These are phyloP conservation scores for Thielaviopsis populi DNA, from an alignment of 2,329 filamentous ascomycete species.

Conservation along the genomic window DNA sequence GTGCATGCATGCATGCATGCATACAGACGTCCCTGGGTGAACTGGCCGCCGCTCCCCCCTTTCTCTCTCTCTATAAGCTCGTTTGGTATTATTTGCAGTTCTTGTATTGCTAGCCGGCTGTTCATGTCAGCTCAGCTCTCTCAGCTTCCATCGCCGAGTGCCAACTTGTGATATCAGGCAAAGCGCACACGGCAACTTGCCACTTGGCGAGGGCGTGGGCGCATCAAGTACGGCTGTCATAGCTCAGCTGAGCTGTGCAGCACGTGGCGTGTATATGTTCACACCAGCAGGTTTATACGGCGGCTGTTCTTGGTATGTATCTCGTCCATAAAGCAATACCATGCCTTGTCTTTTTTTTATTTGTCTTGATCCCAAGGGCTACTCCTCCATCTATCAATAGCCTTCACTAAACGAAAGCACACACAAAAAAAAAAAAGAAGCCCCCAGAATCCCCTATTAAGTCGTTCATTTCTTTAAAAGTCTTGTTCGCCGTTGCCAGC, in stretches of 20 bases:
- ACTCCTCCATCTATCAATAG: slow-evolving; percentile 2
- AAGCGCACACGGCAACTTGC: background rate
- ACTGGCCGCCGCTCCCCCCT: no score
- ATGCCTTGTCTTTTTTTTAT: slow-evolving; percentile 12
- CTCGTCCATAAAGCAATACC: background rate
- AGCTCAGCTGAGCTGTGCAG: background rate
- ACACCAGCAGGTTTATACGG: background rate
- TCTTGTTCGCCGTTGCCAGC: slow-evolving; percentile 76
- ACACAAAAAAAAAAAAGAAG: background rate
- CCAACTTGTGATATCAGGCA: background rate
- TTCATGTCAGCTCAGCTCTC: background rate
- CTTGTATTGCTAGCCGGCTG: no score
- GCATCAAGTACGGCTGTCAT: background rate
- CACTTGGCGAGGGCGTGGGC: background rate
- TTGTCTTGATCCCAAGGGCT: slow-evolving; percentile 3
- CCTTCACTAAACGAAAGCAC: background rate
- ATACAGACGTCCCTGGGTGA: no score
- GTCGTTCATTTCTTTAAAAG: slow-evolving; percentile 41
- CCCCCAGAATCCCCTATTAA: slow-evolving; percentile 17
- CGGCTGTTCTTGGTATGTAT: background rate
- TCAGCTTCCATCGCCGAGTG: background rate
- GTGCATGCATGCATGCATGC: background rate
- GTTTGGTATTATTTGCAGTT: no score
- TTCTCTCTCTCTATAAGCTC: no score
- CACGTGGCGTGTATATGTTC: background rate